Evolutionary conservation across 225 moss, liverwort and hornwort genomes (phyloP), one percentile per base, ranked within the genome.

Genomic region (Sphagnum tenellum): DNA sequence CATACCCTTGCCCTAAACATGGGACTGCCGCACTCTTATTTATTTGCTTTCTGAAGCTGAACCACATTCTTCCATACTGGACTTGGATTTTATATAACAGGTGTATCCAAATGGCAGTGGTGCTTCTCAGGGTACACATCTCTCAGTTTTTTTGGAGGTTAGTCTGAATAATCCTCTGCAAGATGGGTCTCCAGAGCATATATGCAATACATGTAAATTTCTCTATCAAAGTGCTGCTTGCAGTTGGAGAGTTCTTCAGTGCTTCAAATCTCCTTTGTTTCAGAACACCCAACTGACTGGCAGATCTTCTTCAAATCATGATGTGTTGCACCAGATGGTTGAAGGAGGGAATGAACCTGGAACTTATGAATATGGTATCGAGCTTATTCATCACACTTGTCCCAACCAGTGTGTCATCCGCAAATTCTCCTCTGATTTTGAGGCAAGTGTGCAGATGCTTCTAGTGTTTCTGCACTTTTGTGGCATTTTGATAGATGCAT

Each of bases 111-210:
- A 77, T 70, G 86, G 86, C 51, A 86, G 86, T 11, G 86, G 82
- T 47, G 79, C 82, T 71, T 83, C 86, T 54, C 82, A 82, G 56
- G 86, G 82, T 46, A 86, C 86, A 9, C 80, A 86, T 69, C 75
- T 86, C 52, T 86, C 82, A n/a, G 86, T 82, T 48, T 86, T 86
- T 62, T 61, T 86, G 53, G 86, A 86, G 86, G 86, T 86, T 47
- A 56, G 75, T 49, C 61, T 64, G 46, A 48, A 47, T 4, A 13
- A 9, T 6, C 12, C 12, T 48, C 9, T 29, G 29, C 29, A 29
- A 29, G 29, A 29, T 29, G 29, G 29, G 29, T 29, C 29, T 29
- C 29, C 29, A 29, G n/a, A n/a, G n/a, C n/a, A n/a, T 1, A 29
- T 1, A 29, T 29, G 29, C 29, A 29, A 29, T 29, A 29, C 29